Conservation (phyloP, 192 early-diverging fungal genomes). For the Gonapodya prolifera region DNA sequence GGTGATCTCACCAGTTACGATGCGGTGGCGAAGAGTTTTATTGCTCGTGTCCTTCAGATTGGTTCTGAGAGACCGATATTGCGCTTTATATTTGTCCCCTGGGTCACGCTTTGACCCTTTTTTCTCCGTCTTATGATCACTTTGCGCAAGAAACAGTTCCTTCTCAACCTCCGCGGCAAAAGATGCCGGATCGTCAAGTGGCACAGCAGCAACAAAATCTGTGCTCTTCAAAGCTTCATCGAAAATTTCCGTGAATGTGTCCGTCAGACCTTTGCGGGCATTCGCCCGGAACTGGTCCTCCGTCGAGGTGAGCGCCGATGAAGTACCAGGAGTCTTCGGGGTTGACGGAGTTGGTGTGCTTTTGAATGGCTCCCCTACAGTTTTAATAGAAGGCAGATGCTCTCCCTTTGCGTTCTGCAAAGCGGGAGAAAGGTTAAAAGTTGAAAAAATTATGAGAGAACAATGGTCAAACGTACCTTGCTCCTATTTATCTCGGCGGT, state of each 20-base stretch:
- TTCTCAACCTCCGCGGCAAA: not conserved
- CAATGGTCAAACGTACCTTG: not conserved
- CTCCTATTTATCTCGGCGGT: not conserved
- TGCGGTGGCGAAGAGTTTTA: not conserved
- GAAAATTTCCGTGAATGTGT: not conserved
- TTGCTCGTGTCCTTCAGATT: slow-evolving; percentile 1
- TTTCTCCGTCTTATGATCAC: not conserved
- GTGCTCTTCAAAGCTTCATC: not conserved
- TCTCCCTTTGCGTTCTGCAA: not conserved
- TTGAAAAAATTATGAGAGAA: not conserved
- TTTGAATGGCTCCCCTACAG: not conserved
- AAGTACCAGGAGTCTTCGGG: not conserved
- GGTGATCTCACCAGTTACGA: not conserved
- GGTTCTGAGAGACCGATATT: not conserved
- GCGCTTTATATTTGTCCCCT: slow-evolving; percentile 2
- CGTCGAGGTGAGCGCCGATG: not conserved
- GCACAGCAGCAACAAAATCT: not conserved
- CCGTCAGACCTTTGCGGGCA: not conserved
- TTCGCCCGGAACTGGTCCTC: not conserved
- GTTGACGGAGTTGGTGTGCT: not conserved
- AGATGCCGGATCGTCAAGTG: not conserved
- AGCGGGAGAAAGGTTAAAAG: not conserved
- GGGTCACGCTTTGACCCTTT: not conserved
- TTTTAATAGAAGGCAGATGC: not conserved
- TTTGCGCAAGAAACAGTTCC: not conserved